Evolutionary conservation across 805 yeast genomes (phyloP), one percentile per base, ranked within the genome.

Genomic region (Yarrowia osloensis): DNA sequence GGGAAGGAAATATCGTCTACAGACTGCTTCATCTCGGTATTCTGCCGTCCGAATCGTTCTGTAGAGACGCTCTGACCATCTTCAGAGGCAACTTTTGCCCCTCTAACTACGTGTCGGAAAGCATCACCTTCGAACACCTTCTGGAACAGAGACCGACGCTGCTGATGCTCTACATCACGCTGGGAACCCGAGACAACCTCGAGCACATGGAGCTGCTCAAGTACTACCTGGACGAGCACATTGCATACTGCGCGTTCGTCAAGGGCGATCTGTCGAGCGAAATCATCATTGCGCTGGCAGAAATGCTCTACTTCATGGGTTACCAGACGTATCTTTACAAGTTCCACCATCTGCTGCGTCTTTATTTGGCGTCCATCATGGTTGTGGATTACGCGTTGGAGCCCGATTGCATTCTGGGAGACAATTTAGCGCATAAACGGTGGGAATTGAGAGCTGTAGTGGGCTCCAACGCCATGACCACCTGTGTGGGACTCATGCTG

Each of bases 141-240:
- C 22, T 44, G 8, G 66, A 61, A 28, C 35, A 19, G 4, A 17
- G 66, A 33, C 66, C 66, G 2, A 61, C 54, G 9, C 42, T 61
- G 26, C 54, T 61, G 31, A 12, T 61, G 13, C 33, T 61, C 24
- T 61, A 61, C 44, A 46, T 61, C 12, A 46, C 66, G 6, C 33
- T 61, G 7, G 52, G 54, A 19, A 44, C 44, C 3, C 54, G 54
- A 5, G 66, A 61, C 33, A 46, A 61, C 26, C 44, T 44, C n/a
- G 54, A 44, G 7, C 52, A 61, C 29, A 61, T 61, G 66, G 66
- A 61, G 15, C 26, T 61, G 66, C 42, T 61, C n/a, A 44, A 46
- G 31, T 61, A 44, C 54, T 61, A 61, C 44, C 33, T 61, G 17
- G 66, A 61, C 6, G 66, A 61, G n/a, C 66, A 61, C 17, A 31